Base-by-base conservation (phyloP, 129 eudicot genomes). In the Escallonia rubra region DNA sequence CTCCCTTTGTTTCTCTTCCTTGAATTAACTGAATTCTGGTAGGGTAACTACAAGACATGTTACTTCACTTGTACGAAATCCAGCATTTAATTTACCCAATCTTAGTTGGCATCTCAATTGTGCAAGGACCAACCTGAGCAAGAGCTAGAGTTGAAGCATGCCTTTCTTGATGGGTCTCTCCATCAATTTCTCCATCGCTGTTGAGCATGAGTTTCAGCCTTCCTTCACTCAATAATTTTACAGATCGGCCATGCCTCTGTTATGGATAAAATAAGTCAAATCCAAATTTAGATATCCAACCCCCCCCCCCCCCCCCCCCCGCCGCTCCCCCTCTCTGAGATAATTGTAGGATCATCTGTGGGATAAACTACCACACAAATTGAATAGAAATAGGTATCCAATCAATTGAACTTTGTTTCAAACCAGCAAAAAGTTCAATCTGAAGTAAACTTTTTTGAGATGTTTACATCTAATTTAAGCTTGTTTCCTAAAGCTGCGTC, bases 161-260 rank as follows among this genome's bases (percentile, higher is more conserved):
- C 71, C 87, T 74, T 66, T 91, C 97, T 59, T 83, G 79, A 68
- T 74, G 76, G 66, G 83, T 80, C 80, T 84, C 95, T 13, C 87
- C 94, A 41, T 77, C 89, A 43, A 83, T 54, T 71, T 87, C 83
- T 43, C 95, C 99, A 46, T 86, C 87, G 48, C 85, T 79, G 66
- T 93, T 85, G n/a, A 93, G 90, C 83, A 89, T 82, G 72, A 81
- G 82, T 76, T 86, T 89, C 41, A 89, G 89, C 72, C 94, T 86
- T 58, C 99, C 99, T 71, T 89, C 93, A 44, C 50, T 84, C 49
- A 79, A 79, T 66, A 93, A 71, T 70, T 89, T 93, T 53, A 80
- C 93, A 60, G 96, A 93, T 53, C 99, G 94, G 10, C 88, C 79
- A 78, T 93, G 99, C 67, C 95, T 87, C 99, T 93, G 57, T 78